phyloP scores from a whole-genome alignment of 768 basidiomycete species.

The Tylopilus balloui region DNA sequence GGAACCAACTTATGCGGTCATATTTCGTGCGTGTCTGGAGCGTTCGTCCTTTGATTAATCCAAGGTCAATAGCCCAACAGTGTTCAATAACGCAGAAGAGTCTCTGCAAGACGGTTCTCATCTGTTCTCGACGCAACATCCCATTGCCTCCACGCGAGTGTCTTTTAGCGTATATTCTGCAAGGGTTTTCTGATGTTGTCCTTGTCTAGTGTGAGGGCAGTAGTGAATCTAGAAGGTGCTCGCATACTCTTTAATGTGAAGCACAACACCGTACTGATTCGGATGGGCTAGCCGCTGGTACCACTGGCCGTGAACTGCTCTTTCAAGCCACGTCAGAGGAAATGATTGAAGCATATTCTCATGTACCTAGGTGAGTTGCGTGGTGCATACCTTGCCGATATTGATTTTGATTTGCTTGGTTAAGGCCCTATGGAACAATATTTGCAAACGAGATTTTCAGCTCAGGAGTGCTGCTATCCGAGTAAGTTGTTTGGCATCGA shows the following conservation, averaged over 20 bases:
- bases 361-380: constrained; percentile 64
- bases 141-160: constrained; percentile 60
- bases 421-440: constrained; percentile 81
- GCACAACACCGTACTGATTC: constrained; percentile 3
- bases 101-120: constrained; percentile 94
- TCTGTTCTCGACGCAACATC: constrained; percentile 88
- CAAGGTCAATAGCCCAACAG: constrained; percentile 34
- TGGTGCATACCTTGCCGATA: background rate
- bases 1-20: constrained; percentile 70
- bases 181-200: constrained; percentile 1
- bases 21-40: constrained; percentile 62
- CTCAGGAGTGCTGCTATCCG: constrained; percentile 84
- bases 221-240: constrained; percentile 85
- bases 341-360: constrained; percentile 89
- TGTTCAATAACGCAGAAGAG: constrained; percentile 95
- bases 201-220: constrained; percentile 63
- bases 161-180: background rate
- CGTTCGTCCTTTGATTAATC: background rate
- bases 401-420: background rate
- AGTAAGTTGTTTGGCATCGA: constrained; percentile 46
- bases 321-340: constrained; percentile 96
- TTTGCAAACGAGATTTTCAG: constrained; percentile 91
- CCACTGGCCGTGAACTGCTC: constrained; percentile 79
- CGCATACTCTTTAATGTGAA: background rate
- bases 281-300: constrained; percentile 64